Base-by-base conservation (phyloP, 257 asterid species). In the Solanum pimpinellifolium region DNA sequence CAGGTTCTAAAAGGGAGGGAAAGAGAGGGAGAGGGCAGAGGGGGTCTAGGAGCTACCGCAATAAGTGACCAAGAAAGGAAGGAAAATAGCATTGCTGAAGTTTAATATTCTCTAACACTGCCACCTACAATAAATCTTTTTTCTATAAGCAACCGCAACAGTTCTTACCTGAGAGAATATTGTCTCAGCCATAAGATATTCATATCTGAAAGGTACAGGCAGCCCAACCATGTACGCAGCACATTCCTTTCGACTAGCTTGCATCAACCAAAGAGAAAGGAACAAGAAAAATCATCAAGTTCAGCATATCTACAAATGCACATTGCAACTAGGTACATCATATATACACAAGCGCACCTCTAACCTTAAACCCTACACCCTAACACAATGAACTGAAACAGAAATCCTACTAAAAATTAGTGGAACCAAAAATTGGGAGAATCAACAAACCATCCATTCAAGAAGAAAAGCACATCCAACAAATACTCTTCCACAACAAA, bases 241-340 rank as follows among this genome's bases (percentile, higher is more conserved):
- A 91, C 99, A 96, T 93, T 97, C 99, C 93, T 97, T 97, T 90
- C 99, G 99, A 93, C 99, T 97, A 93, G 98, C 97, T 95, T 95
- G 98, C 99, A 92, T 86, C 86, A 96, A 95, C 49, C 96, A 91
- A 66, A 66, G 80, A 41, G 62, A 83, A 84, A 42, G 56, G 60
- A 84, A 66, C 21, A 84, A 66, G 44, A 66, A 65, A 84, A 66
- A 16, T 65, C 29, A 23, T n/a, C 44, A 10, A 39, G 42, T 62
- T 46, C 65, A 41, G 68, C 60, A 70, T 41, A 66, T 84, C 42
- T 25, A 69, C 44, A 84, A 80, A 47, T n/a, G 85, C 68, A 80
- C 68, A 47, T 18, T 18, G 29, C 68, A 18, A 80, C 18, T 80
- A 16, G 15, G 68, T 16, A 14, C 20, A 29, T 68, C 68, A 80